These are phyloP conservation scores for Plasmodium sp. DNA, from an alignment of 169 alveolate species.

Conservation along the genomic window DNA sequence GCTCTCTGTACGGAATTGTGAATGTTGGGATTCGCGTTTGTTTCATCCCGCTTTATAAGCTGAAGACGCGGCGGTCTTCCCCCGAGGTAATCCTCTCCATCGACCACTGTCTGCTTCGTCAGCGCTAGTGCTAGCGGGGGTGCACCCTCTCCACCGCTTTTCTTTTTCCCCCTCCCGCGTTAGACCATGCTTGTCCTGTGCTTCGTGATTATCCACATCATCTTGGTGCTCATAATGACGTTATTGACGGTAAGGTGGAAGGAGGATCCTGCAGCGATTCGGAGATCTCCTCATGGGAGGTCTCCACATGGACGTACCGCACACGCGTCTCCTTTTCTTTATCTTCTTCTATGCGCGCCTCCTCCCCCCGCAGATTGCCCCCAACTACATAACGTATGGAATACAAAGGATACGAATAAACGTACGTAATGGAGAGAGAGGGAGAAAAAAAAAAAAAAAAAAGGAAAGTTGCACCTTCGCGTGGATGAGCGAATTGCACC, in stretches of 20 bases:
- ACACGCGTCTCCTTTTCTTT: not conserved
- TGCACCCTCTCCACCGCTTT: not conserved
- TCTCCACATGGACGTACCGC: not conserved
- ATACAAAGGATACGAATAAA: constrained; percentile 38
- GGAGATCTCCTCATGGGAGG: not conserved
- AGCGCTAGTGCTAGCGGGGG: not conserved
- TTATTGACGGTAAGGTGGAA: constrained; percentile 79
- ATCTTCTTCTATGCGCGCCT: not conserved
- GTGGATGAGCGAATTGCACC: not conserved
- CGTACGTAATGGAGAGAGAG: constrained; percentile 2
- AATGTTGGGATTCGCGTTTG: constrained; percentile 79
- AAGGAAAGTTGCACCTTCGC: not conserved
- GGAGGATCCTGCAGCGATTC: not conserved
- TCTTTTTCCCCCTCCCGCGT: not conserved
- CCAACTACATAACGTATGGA: constrained; percentile 58
- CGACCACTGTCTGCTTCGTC: not conserved
- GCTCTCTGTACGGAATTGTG: constrained; percentile 82
- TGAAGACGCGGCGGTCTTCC: constrained; percentile 79
- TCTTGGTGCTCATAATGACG: constrained; percentile 80
- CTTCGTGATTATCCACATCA: constrained; percentile 75
- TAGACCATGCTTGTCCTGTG: constrained; percentile 78
- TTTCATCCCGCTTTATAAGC: constrained; percentile 73
- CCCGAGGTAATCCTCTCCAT: constrained; percentile 77
- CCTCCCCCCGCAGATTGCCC: constrained; percentile 31
- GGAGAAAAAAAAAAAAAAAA: not conserved